Evolutionary conservation across 306 rosid species (phyloP).

Genomic region (Dalbergia cultrata): DNA sequence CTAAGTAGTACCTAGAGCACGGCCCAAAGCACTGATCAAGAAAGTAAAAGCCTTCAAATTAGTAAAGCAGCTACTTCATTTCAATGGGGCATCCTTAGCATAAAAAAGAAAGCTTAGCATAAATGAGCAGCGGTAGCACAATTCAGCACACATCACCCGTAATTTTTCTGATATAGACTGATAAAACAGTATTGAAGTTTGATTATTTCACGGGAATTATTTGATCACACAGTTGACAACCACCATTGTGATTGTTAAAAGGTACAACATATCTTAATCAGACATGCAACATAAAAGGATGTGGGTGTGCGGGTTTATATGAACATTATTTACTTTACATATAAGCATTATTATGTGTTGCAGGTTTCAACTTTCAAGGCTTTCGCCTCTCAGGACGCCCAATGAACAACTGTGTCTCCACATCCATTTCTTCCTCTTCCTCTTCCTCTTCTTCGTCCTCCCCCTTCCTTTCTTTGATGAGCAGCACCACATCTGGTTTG

Average conservation of each 20-base stretch:
- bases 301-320: neutral
- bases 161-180: neutral
- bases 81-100: no score
- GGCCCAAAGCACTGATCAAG: no score
- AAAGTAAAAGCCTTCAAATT: no score
- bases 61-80: no score
- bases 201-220: neutral
- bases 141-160: no score
- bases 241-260: neutral
- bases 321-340: slow-evolving; percentile 5
- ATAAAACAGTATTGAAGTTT: neutral
- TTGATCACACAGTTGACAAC: neutral
- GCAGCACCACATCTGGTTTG: slow-evolving; percentile 19
- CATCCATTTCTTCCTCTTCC: slow-evolving; percentile 52
- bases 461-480: neutral
- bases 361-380: slow-evolving; percentile 23
- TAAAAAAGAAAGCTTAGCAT: no score
- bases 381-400: slow-evolving; percentile 65
- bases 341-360: neutral
- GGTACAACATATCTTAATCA: no score
- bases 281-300: neutral
- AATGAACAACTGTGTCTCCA: slow-evolving; percentile 84
- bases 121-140: no score
- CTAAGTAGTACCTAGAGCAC: no score
- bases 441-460: neutral